A percentile compares a stretch with the other conserved stretches of the same genome.
These are phyloP conservation scores for Aspergillus fumigatus DNA, from an alignment of 2,329 filamentous ascomycete species.

Conservation along the genomic window DNA sequence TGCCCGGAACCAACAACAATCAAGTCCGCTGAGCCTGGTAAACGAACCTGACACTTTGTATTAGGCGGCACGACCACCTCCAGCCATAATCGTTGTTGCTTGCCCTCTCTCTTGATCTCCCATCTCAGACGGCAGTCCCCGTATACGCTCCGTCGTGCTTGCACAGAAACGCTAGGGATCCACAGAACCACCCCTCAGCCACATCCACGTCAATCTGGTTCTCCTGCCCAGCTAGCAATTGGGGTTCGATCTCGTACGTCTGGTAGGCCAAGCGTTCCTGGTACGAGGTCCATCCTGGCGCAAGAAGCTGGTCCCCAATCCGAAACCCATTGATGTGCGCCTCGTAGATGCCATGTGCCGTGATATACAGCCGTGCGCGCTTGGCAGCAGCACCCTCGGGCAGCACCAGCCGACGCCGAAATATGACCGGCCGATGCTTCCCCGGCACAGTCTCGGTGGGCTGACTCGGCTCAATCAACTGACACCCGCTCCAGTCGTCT, in stretches of 20 bases:
- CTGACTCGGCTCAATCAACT: slow-evolving; percentile 11
- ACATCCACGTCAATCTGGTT: slow-evolving; percentile 44
- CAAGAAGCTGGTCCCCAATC: slow-evolving; percentile 29
- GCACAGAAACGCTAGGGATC: slow-evolving; percentile 28
- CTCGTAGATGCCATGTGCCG: slow-evolving; percentile 44
- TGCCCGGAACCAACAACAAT: too few species aligned
- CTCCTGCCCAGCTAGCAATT: slow-evolving; percentile 28
- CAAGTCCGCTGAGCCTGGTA: too few species aligned
- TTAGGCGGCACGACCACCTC: slow-evolving; percentile 2
- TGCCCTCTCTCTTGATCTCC: not conserved
- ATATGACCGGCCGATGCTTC: slow-evolving; percentile 25
- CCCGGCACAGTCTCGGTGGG: slow-evolving; percentile 8
- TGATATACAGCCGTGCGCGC: slow-evolving; percentile 45
- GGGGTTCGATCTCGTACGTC: slow-evolving; percentile 47
- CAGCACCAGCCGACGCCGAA: slow-evolving; percentile 31
- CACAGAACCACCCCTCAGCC: slow-evolving; percentile 49
- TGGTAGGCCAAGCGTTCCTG: slow-evolving; percentile 49
- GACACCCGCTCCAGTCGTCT: slow-evolving; percentile 28
- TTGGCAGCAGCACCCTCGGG: slow-evolving; percentile 3
- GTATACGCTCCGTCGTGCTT: slow-evolving; percentile 3
- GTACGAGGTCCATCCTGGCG: slow-evolving; percentile 52
- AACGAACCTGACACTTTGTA: not conserved
- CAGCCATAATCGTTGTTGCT: not conserved
- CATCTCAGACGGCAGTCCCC: not conserved
- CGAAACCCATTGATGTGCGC: slow-evolving; percentile 45